These are phyloP conservation scores for Salmacisia buchloeana DNA, from an alignment of 1,284 basidiomycete genomes.

Conservation along the genomic window DNA sequence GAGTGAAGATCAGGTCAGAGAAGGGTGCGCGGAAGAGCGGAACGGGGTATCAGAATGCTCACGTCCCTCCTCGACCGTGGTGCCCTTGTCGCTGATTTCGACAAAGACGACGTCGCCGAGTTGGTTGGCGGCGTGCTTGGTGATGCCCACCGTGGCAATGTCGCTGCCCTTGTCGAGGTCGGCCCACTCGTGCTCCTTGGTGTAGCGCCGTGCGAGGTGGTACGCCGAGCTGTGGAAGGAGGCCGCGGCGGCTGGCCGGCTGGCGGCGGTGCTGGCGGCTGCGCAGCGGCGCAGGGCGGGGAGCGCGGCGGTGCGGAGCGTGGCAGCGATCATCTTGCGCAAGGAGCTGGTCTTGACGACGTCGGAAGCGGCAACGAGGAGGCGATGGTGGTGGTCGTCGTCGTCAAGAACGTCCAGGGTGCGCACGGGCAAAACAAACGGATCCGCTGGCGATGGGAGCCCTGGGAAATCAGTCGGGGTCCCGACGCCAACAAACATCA, in stretches of 20 bases:
- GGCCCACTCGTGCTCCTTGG: slow-evolving; percentile 10
- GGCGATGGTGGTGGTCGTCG: background rate
- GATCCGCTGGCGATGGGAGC: no score
- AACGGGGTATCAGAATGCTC: background rate
- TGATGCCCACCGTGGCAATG: slow-evolving; percentile 6
- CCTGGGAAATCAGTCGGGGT: no score
- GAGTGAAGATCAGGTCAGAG: background rate
- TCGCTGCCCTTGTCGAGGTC: background rate
- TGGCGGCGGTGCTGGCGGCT: background rate
- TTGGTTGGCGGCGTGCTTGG: background rate
- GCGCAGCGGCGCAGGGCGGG: background rate
- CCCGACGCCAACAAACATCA: background rate
- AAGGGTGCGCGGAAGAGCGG: background rate
- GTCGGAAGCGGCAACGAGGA: background rate
- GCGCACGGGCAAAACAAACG: background rate
- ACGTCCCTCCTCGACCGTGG: background rate
- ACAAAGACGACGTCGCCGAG: slow-evolving; percentile 4
- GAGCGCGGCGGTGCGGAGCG: slow-evolving; percentile 3
- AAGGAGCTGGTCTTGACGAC: background rate
- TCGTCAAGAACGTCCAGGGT: no score
- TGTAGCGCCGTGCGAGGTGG: background rate
- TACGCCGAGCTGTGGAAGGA: background rate
- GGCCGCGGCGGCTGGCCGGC: background rate
- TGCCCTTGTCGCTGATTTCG: background rate
- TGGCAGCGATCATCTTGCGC: background rate